Conservation (phyloP, 1,284 basidiomycete species). For the Porogramme epimiltina region DNA sequence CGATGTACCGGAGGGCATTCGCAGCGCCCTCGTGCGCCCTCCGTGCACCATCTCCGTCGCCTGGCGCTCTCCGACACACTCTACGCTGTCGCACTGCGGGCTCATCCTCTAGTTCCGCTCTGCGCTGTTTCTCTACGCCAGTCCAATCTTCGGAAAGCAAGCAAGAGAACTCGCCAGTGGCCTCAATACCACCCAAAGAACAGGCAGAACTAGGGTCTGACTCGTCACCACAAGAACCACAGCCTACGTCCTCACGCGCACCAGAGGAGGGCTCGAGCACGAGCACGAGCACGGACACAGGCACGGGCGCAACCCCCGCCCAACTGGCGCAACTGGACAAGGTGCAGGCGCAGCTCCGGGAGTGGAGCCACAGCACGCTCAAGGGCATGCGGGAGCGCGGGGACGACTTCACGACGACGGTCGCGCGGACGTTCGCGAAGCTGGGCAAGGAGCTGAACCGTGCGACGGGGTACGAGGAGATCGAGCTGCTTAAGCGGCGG, state of each 20-base stretch:
- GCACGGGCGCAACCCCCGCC: not conserved
- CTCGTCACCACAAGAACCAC: not conserved
- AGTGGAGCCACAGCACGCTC: slow-evolving; percentile 53
- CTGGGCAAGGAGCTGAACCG: slow-evolving; percentile 81
- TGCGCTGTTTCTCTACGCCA: slow-evolving; percentile 13
- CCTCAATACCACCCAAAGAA: not conserved
- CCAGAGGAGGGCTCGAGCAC: not conserved
- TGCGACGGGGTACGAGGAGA: slow-evolving; percentile 89
- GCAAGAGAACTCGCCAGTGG: not conserved
- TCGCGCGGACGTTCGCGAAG: slow-evolving; percentile 64
- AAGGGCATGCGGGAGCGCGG: slow-evolving; percentile 51
- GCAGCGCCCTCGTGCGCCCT: slow-evolving; percentile 1
- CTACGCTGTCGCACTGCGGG: not conserved
- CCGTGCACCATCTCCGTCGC: not conserved
- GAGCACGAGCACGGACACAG: not conserved
- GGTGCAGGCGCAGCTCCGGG: slow-evolving; percentile 37
- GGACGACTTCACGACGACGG: slow-evolving; percentile 56
- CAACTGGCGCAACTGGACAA: slow-evolving; percentile 4
- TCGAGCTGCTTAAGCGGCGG: slow-evolving; percentile 77
- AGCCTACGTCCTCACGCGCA: not conserved
- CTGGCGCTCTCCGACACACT: not conserved
- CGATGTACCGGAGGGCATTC: slow-evolving; percentile 16
- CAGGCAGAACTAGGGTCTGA: too few relatives aligned
- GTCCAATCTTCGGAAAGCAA: slow-evolving; percentile 8
- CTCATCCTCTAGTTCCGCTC: not conserved